These are phyloP conservation scores for Pythium rhizo-oryzae DNA, from an alignment of 352 stramenopile species.

Conservation along the genomic window DNA sequence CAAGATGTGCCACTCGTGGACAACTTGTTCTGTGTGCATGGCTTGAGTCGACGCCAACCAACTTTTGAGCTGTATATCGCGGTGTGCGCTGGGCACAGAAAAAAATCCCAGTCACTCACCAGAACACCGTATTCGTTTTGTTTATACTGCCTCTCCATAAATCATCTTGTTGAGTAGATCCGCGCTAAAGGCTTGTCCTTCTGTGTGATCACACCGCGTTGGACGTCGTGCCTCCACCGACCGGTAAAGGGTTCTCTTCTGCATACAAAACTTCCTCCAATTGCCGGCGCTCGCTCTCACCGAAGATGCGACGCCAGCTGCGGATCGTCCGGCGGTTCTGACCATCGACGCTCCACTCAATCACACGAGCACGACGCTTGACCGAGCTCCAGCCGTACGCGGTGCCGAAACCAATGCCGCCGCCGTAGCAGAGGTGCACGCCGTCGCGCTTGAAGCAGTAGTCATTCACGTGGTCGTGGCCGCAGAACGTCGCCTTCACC, in stretches of 20 bases:
- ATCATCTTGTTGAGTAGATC: too few relatives aligned
- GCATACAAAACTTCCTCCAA: slow-evolving; percentile 10
- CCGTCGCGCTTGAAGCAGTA: slow-evolving; percentile 31
- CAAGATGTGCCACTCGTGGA: too few relatives aligned
- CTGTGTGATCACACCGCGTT: slow-evolving; percentile 3
- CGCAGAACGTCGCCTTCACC: too few relatives aligned
- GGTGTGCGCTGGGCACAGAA: too few relatives aligned
- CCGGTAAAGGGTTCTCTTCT: neutral
- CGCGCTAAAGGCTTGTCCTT: too few relatives aligned
- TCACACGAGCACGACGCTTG: slow-evolving; percentile 26
- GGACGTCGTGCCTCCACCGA: neutral
- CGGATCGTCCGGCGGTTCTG: slow-evolving; percentile 23
- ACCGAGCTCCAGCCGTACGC: slow-evolving; percentile 19
- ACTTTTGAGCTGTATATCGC: too few relatives aligned
- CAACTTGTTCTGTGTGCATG: too few relatives aligned
- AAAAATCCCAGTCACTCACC: too few relatives aligned
- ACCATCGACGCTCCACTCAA: slow-evolving; percentile 27
- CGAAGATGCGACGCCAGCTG: slow-evolving; percentile 32
- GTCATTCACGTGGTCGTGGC: too few relatives aligned
- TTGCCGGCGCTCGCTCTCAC: slow-evolving; percentile 3
- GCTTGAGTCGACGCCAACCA: too few relatives aligned
- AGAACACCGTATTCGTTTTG: too few relatives aligned
- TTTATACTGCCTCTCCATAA: too few relatives aligned
- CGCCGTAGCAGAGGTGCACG: slow-evolving; percentile 40
- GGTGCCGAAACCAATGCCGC: slow-evolving; percentile 29